phyloP scores from a whole-genome alignment of 768 basidiomycete species.

The Leccinellum luteum region DNA sequence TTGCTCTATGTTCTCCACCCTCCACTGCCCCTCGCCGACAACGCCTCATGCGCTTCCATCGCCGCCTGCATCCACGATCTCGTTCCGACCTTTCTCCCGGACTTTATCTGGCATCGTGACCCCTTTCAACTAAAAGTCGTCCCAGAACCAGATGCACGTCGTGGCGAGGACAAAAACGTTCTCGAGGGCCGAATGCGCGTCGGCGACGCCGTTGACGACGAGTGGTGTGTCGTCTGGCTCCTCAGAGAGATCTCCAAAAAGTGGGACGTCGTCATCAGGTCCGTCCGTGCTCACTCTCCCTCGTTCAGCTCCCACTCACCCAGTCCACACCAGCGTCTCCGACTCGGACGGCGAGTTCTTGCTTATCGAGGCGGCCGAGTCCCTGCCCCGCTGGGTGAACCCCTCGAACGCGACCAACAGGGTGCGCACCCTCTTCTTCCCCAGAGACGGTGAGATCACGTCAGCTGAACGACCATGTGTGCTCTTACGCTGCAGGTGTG shows the following conservation, averaged over 20 bases:
- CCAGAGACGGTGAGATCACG: constrained; percentile 30
- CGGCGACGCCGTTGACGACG: constrained; percentile 96
- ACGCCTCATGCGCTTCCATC: constrained; percentile 58
- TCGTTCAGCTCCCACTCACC: constrained; percentile 4
- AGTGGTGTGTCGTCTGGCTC: constrained; percentile 94
- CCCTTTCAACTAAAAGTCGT: constrained; percentile 74
- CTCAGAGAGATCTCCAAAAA: constrained; percentile 70
- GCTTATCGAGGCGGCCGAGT: constrained; percentile 93
- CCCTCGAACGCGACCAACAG: constrained; percentile 91
- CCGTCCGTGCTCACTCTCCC: constrained; percentile 19
- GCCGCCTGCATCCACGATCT: constrained; percentile 63
- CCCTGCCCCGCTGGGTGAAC: constrained; percentile 85
- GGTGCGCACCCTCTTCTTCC: constrained; percentile 52
- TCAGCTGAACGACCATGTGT: constrained; percentile 29
- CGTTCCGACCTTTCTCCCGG: constrained; percentile 52
- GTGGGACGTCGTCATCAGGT: constrained; percentile 85
- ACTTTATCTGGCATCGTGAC: constrained; percentile 83
- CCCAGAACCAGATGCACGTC: constrained; percentile 38
- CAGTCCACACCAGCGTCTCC: constrained; percentile 38
- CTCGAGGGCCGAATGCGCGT: constrained; percentile 86
- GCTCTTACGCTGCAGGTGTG: constrained; percentile 67
- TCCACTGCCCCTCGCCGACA: constrained; percentile 49
- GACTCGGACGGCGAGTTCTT: constrained; percentile 97
- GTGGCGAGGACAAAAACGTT: constrained; percentile 42
- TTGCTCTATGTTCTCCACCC: constrained; percentile 76